These are phyloP conservation scores for Malassezia equina DNA, from an alignment of 1,284 basidiomycete species.

Conservation along the genomic window DNA sequence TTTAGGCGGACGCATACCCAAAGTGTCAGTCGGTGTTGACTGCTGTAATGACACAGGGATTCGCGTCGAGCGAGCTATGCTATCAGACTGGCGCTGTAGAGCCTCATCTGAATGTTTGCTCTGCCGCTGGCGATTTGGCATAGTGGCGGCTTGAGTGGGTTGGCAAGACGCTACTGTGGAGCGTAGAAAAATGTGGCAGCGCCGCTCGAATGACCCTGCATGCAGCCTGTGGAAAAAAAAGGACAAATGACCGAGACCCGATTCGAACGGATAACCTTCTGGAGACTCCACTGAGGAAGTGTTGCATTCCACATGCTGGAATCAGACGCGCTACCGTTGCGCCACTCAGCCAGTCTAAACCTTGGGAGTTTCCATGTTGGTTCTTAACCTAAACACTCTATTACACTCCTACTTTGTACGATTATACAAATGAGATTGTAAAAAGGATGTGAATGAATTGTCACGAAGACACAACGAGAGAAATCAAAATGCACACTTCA, in stretches of 20 bases:
- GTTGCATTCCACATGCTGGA: slow-evolving; percentile 15
- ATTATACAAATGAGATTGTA: too few species aligned
- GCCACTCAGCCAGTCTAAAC: slow-evolving; percentile 17
- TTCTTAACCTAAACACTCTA: background rate
- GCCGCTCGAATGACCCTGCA: background rate
- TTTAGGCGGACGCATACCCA: slow-evolving; percentile 34
- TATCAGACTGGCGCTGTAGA: slow-evolving; percentile 30
- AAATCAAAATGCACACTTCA: too few species aligned
- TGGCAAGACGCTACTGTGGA: background rate
- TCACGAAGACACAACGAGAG: too few species aligned
- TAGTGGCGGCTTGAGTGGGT: background rate
- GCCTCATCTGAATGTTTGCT: slow-evolving; percentile 27
- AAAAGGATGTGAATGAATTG: too few species aligned
- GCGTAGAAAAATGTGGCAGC: background rate
- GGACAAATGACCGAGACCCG: slow-evolving; percentile 20
- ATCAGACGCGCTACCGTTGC: slow-evolving; percentile 24
- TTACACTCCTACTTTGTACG: too few species aligned
- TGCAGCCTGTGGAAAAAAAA: background rate
- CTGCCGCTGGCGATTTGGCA: background rate
- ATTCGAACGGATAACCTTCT: slow-evolving; percentile 24
- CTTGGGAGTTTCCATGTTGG: background rate
- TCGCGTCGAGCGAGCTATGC: slow-evolving; percentile 33
- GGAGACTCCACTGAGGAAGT: slow-evolving; percentile 17
- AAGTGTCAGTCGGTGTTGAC: slow-evolving; percentile 23
- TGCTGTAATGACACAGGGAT: slow-evolving; percentile 37